Percentiles rank a stretch among this genome's conserved stretches.
These are phyloP conservation scores for Sequoia sempervirens DNA, from an alignment of 75 land plant genomes.

Conservation along the genomic window DNA sequence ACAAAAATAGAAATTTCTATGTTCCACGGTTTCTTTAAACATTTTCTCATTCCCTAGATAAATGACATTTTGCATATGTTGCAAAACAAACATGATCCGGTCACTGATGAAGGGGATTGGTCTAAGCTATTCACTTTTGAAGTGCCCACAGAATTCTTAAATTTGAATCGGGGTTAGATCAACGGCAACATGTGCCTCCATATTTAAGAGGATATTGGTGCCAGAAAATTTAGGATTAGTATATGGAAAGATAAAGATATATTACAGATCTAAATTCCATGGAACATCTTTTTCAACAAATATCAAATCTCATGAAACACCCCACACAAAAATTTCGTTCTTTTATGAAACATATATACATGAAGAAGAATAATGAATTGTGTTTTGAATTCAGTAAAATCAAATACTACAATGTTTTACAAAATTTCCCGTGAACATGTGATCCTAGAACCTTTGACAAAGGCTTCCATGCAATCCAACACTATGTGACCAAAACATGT, in stretches of 20 bases:
- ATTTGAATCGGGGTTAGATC: neutral
- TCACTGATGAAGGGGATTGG: too few species aligned
- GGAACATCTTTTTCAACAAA: neutral
- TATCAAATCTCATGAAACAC: neutral
- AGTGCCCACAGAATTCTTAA: neutral
- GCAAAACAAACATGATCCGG: too few species aligned
- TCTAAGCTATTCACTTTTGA: neutral
- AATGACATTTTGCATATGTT: too few species aligned
- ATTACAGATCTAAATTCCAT: neutral
- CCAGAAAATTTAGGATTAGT: neutral
- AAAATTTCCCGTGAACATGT: slow-evolving; percentile 7
- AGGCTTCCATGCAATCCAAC: neutral
- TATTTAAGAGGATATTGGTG: neutral
- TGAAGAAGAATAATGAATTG: neutral
- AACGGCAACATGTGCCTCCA: neutral
- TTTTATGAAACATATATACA: slow-evolving; percentile 2
- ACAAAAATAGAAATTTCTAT: too few species aligned
- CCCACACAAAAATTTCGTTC: neutral
- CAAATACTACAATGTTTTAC: neutral
- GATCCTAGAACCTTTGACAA: neutral
- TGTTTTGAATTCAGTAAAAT: neutral
- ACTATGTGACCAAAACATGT: neutral
- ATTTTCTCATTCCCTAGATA: too few species aligned
- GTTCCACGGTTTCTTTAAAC: too few species aligned
- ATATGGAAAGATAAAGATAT: neutral